A percentile compares a stretch with the other conserved stretches of the same genome.
These are phyloP conservation scores for Rhodotorula glutinis DNA, from an alignment of 1,284 basidiomycete genomes.

Conservation along the genomic window DNA sequence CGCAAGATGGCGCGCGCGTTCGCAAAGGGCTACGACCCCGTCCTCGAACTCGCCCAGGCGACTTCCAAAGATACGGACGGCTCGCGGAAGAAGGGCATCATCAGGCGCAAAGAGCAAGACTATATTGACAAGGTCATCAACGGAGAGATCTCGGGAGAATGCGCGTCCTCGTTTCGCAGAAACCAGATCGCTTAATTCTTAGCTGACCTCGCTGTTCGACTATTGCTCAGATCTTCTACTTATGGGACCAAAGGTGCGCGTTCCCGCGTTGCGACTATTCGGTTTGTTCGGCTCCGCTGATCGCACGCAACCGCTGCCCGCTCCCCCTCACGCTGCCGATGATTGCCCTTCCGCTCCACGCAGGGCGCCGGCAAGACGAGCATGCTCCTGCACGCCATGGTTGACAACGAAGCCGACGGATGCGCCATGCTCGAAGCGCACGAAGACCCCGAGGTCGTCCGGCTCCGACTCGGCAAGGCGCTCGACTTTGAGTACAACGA, in stretches of 20 bases:
- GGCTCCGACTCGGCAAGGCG: constrained; percentile 72
- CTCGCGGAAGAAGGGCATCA: constrained; percentile 17
- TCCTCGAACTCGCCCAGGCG: constrained; percentile 41
- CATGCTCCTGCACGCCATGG: constrained; percentile 36
- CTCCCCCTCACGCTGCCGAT: no score
- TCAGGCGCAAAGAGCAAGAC: constrained; percentile 41
- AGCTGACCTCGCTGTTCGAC: no score
- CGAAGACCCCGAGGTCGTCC: constrained; percentile 46
- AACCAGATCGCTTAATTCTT: neutral
- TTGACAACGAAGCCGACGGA: constrained; percentile 41
- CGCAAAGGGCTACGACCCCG: constrained; percentile 42
- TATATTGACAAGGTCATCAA: constrained; percentile 42
- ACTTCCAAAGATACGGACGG: constrained; percentile 17
- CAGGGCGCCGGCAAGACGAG: constrained; percentile 43
- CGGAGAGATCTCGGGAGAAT: constrained; percentile 42
- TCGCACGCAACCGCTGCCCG: neutral
- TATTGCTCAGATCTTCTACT: constrained; percentile 30
- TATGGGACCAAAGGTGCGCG: constrained; percentile 14
- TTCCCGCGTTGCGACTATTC: no score
- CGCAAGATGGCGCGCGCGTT: constrained; percentile 44
- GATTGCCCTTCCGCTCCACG: neutral
- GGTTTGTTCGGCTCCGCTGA: neutral
- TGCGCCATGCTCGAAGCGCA: constrained; percentile 44
- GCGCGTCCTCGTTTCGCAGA: neutral
- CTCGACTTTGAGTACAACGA: constrained; percentile 75